These are phyloP conservation scores for Oryza australiensis DNA, from an alignment of 176 grass and related monocot species.

Conservation along the genomic window DNA sequence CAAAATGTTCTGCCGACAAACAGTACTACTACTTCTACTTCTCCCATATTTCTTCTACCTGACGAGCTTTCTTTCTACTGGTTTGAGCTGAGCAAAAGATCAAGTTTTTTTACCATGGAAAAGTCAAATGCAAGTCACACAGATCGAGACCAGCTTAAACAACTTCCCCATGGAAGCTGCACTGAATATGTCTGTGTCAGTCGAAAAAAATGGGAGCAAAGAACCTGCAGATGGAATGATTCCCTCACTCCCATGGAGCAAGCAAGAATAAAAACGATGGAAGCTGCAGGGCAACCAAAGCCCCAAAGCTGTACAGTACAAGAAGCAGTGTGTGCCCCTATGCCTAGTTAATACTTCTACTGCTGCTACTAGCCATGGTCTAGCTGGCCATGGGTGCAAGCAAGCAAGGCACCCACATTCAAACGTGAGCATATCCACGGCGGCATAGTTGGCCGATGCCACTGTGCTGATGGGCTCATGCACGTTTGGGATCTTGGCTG, in stretches of 20 bases:
- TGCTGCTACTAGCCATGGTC: background rate
- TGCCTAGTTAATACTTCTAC: background rate
- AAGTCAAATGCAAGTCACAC: background rate
- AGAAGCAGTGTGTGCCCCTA: background rate
- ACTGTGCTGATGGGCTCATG: conserved; percentile 25
- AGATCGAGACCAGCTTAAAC: background rate
- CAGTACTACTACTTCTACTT: background rate
- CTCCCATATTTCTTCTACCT: background rate
- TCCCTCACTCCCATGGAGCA: background rate
- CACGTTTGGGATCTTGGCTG: conserved; percentile 36
- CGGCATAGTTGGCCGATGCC: conserved; percentile 20
- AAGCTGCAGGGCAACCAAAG: background rate
- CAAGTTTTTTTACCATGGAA: background rate
- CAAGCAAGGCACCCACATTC: conserved; percentile 15
- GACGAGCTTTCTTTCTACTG: background rate
- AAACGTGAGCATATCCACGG: conserved; percentile 35
- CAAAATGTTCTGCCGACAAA: background rate
- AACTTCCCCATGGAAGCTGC: background rate
- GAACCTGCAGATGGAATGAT: conserved; percentile 1
- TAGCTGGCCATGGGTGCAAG: background rate
- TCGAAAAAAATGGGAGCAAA: background rate
- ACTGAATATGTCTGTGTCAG: background rate
- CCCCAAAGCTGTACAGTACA: background rate
- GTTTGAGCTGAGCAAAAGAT: background rate
- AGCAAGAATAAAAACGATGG: conserved; percentile 1